phyloP scores from a whole-genome alignment of 441 rosid species.

The Flueggea neowawraea region DNA sequence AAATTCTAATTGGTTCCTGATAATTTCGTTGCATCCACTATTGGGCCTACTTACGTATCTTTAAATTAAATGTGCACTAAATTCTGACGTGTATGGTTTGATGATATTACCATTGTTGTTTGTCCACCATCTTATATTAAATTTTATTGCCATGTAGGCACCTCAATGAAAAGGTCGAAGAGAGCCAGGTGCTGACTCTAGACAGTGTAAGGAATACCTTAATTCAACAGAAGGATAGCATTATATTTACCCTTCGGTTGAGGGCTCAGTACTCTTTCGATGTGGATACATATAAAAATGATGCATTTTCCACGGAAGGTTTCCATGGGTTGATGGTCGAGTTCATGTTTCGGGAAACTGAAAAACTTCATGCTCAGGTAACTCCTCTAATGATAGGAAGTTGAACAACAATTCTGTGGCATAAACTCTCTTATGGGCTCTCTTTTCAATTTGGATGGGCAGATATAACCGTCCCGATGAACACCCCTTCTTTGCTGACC shows the following conservation, averaged over 20 bases:
- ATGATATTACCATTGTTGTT: no score
- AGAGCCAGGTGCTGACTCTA: slow-evolving; percentile 67
- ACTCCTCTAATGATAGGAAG: not conserved
- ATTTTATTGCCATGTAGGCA: not conserved
- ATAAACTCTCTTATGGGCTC: not conserved
- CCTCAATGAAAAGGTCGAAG: slow-evolving; percentile 59
- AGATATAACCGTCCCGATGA: slow-evolving; percentile 93
- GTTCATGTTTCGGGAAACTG: slow-evolving; percentile 76
- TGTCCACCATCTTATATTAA: not conserved
- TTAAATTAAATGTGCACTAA: not conserved
- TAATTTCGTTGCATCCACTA: no score
- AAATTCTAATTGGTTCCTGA: no score
- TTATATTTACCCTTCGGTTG: slow-evolving; percentile 76
- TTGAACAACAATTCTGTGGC: not conserved
- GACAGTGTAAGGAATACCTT: slow-evolving; percentile 71
- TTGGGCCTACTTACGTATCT: not conserved
- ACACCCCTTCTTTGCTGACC: slow-evolving; percentile 80
- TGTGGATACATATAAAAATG: slow-evolving; percentile 72
- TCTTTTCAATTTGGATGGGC: slow-evolving; percentile 53
- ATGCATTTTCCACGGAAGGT: slow-evolving; percentile 70
- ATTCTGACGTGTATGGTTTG: no score
- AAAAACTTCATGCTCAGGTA: slow-evolving; percentile 85
- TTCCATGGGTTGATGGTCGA: slow-evolving; percentile 86
- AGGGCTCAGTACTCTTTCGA: slow-evolving; percentile 83
- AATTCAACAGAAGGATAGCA: slow-evolving; percentile 90